phyloP scores from a whole-genome alignment of 176 grass and related monocot genomes.

The Eleusine indica region DNA sequence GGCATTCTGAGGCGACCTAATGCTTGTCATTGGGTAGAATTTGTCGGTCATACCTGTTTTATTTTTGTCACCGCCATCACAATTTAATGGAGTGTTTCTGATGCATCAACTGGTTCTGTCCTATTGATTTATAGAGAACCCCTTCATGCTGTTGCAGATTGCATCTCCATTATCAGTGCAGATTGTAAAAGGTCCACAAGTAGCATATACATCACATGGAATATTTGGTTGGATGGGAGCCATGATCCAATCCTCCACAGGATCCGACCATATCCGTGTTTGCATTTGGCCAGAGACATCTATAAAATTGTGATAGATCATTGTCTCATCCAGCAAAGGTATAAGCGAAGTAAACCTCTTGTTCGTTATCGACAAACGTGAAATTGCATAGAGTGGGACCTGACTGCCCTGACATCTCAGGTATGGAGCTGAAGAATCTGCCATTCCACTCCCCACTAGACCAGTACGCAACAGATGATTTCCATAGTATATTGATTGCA shows the following conservation, averaged over 20 bases:
- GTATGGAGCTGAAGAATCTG: slow-evolving; percentile 30
- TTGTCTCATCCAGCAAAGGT: neutral
- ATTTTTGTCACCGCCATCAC: slow-evolving; percentile 7
- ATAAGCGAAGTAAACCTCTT: slow-evolving; percentile 32
- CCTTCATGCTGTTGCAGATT: slow-evolving; percentile 49
- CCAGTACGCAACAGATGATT: slow-evolving; percentile 33
- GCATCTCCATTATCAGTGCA: slow-evolving; percentile 23
- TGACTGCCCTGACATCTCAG: slow-evolving; percentile 30
- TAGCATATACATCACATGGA: slow-evolving; percentile 46
- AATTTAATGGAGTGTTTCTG: slow-evolving; percentile 47
- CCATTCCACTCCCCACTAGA: slow-evolving; percentile 57
- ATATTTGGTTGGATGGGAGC: slow-evolving; percentile 13
- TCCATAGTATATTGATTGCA: neutral
- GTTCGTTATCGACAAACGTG: slow-evolving; percentile 19
- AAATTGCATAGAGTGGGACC: neutral
- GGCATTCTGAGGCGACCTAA: slow-evolving; percentile 20
- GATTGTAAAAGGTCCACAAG: slow-evolving; percentile 59
- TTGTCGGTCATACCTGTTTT: slow-evolving; percentile 23
- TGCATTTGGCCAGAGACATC: slow-evolving; percentile 32
- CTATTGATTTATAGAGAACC: slow-evolving; percentile 35
- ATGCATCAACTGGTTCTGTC: slow-evolving; percentile 50
- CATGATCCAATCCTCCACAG: slow-evolving; percentile 24
- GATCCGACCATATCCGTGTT: slow-evolving; percentile 4
- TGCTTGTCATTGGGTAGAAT: neutral
- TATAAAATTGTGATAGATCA: neutral